Conservation (phyloP, 2,329 filamentous ascomycete genomes). For the Pestalotiopsis sp. region DNA sequence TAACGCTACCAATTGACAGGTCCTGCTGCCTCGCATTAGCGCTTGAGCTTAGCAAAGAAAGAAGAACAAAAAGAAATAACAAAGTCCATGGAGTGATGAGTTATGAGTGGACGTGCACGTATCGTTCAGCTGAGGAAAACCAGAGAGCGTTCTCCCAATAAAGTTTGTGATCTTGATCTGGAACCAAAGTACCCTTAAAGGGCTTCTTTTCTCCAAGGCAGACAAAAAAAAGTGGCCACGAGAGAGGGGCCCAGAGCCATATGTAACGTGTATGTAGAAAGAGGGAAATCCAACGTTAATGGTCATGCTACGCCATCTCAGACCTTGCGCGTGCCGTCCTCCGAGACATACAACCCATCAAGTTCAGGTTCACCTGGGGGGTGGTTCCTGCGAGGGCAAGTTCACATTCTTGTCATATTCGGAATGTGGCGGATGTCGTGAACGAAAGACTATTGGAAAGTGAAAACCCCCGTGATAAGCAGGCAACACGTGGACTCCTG, state of each 20-base stretch:
- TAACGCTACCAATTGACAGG: slow-evolving; percentile 6
- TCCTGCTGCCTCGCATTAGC: slow-evolving; percentile 1
- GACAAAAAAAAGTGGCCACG: not conserved
- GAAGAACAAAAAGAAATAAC: not conserved
- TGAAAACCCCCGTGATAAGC: not conserved
- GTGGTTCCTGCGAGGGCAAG: too few relatives aligned
- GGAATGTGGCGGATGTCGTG: too few relatives aligned
- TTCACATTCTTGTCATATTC: too few relatives aligned
- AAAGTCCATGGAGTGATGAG: not conserved
- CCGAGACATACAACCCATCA: not conserved
- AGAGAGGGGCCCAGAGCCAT: not conserved
- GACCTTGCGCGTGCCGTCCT: not conserved
- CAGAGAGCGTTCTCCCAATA: not conserved
- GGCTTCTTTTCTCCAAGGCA: not conserved
- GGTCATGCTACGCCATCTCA: not conserved
- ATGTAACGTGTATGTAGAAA: not conserved
- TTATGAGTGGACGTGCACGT: not conserved
- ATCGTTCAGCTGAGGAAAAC: not conserved
- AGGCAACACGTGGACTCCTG: not conserved
- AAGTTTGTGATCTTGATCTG: not conserved
- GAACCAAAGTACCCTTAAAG: not conserved
- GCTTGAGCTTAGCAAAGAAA: not conserved
- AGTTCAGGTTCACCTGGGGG: too few relatives aligned
- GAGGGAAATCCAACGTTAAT: not conserved
- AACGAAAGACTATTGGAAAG: not conserved